phyloP scores from a whole-genome alignment of 495 filamentous ascomycete species.

The Umbilicaria muhlenbergii region DNA sequence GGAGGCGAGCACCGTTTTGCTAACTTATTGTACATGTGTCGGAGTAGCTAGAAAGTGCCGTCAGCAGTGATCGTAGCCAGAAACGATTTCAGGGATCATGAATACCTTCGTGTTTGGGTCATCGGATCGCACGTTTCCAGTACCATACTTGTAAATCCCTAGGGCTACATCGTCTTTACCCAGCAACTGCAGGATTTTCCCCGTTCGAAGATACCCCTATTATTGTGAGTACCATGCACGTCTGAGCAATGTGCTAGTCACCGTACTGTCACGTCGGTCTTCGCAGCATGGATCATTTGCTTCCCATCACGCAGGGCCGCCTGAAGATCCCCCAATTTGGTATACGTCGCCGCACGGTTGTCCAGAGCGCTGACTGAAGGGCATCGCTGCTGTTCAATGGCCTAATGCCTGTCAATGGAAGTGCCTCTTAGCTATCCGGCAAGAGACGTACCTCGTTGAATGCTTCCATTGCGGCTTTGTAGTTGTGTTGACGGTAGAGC shows the following conservation, averaged over 20 bases:
- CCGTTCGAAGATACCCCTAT: constrained; percentile 51
- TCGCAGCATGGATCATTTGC: constrained; percentile 38
- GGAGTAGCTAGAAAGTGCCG: constrained; percentile 19
- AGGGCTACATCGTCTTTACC: constrained; percentile 36
- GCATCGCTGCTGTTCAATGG: constrained; percentile 17
- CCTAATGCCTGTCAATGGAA: constrained; percentile 15
- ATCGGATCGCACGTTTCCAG: constrained; percentile 28
- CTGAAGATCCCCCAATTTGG: constrained; percentile 37
- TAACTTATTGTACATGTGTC: constrained; percentile 30
- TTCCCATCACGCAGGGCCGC: constrained; percentile 42
- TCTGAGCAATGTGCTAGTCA: not conserved
- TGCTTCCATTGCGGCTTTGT: constrained; percentile 23
- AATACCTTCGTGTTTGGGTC: constrained; percentile 31
- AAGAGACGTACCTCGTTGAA: constrained; percentile 24
- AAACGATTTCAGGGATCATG: not conserved
- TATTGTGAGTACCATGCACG: not conserved
- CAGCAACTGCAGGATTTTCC: constrained; percentile 40
- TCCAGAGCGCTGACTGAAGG: constrained; percentile 33
- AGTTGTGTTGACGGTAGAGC: constrained; percentile 25
- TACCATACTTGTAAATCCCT: constrained; percentile 44
- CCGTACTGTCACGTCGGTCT: constrained; percentile 30
- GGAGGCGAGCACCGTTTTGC: constrained; percentile 13
- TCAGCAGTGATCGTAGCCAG: not conserved
- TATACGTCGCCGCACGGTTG: constrained; percentile 43
- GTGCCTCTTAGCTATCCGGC: not conserved